Conservation (phyloP, 441 rosid species). For the Erodium texanum region DNA sequence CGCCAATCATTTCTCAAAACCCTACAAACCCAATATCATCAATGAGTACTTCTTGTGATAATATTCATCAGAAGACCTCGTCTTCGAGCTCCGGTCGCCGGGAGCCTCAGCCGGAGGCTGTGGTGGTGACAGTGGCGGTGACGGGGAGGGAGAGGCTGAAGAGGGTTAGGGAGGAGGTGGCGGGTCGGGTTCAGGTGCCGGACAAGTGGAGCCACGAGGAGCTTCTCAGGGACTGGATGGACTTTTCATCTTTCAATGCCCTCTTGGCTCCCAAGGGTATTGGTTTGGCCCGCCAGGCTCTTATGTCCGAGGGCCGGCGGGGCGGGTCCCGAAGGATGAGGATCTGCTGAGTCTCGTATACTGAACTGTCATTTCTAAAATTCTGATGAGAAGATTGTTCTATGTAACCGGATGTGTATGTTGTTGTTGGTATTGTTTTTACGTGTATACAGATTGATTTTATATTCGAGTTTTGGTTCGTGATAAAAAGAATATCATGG, state of each 20-base stretch:
- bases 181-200: constrained; percentile 53
- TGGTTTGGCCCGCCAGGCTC: constrained; percentile 56
- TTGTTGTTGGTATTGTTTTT: no score
- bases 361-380: no score
- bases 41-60: no score
- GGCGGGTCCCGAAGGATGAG: neutral
- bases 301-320: constrained; percentile 35
- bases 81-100: neutral
- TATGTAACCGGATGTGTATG: no score
- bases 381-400: no score
- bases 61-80: neutral
- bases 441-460: no score
- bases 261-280: constrained; percentile 40
- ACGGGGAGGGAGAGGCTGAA: constrained; percentile 41
- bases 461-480: no score
- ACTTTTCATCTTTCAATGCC: constrained; percentile 46
- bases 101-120: no score
- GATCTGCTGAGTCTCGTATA: no score
- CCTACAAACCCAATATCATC: no score
- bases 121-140: neutral
- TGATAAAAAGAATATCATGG: no score
- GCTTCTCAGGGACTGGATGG: constrained; percentile 57
- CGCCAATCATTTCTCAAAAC: neutral
- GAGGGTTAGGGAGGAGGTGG: constrained; percentile 52
- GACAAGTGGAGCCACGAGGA: constrained; percentile 65